Evolutionary conservation across 129 eudicot genomes (phyloP), one percentile per base, ranked within the genome.

Genomic region (Gnaphalium uliginosum): DNA sequence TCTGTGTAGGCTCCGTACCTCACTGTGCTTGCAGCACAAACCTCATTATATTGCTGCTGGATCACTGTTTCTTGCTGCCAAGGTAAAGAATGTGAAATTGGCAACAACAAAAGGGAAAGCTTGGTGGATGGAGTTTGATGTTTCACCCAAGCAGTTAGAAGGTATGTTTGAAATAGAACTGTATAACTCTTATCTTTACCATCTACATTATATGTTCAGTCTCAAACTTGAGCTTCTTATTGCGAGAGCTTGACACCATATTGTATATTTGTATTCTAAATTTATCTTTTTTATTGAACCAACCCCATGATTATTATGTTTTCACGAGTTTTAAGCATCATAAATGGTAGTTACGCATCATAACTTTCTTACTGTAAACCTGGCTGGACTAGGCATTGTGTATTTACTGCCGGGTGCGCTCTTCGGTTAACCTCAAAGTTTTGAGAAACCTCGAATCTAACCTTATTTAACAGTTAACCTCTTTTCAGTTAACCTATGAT

Each of bases 101-200:
- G 87, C 93, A 26, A 62, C 75, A 33, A 72, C 59, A 26, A 85
- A 85, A 14, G 92, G 87, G 71, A 84, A 82, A 23, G 80, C 82
- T 51, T 90, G 96, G 96, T 84, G 89, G 96, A 82, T 84, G 96
- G 87, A 83, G 69, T 90, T 90, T 84, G 89, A 86, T 68, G 87
- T 90, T 79, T 77, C 91, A 75, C 93, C 91, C 14, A 84, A 75
- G 68, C 85, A 66, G 64, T 39, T 90, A 50, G 82, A 87, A 87
- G 96, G 96, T 84, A 71, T 24, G 84, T 77, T 74, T 58, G 53
- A 59, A 50, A 37, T 41, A 21, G 37, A 30, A 48, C 33, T 26
- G 23, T 15, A 5, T 18, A 51, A 1, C 21, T 18, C 21, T 51
- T 51, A 51, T 51, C 58, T 51, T 50, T 29, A 26, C 67, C 39